Evolutionary conservation across 2,329 filamentous ascomycete genomes (phyloP), one percentile per base, ranked within the genome.

Genomic region (Aspergillus eucalypticola): DNA sequence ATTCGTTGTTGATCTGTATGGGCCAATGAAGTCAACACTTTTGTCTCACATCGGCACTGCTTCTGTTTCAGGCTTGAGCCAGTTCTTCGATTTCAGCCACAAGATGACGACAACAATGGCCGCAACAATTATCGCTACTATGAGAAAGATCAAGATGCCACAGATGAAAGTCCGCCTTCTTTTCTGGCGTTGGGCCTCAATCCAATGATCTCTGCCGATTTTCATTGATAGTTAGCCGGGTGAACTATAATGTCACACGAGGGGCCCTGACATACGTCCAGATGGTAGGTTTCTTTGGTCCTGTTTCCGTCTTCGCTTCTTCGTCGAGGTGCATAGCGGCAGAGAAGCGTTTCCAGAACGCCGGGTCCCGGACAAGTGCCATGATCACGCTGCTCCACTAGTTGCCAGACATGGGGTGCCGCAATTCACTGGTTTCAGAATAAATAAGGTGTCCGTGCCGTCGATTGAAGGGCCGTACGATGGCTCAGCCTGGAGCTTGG

Each of bases 291-390:
- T 70, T 64, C 27, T 65, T 63, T 5, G 61, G 63, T 11, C 66
- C 63, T 21, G 55, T 29, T 5, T 61, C 46, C 8, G 66, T 63
- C 48, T 71, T 73, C 3, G 71, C 70, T 64, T 82, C 78, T 66
- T 86, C 84, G 64, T 86, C 83, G 54, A 79, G 72, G 68, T 86
- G 84, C 1, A 86, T 82, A 39, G 85, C 85, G 54, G 78, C 72
- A 60, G 82, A 84, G 76, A 87, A 87, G 66, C 84, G 82, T 58
- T 81, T 80, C 85, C 84, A 87, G 75, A 87, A 87, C 52, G 77
- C 79, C 23, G 84, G 84, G 67, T 87, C 85, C 63, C 80, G 81
- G 60, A 83, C 78, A 49, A 77, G 76, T n/a, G 79, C 78, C 82
- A 83, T 83, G 11, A 42, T 56, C 13, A 27, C 32, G 5, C 25